A percentile compares a stretch with the other conserved stretches of the same genome.
Conservation (phyloP, 768 basidiomycete species). For the Rhodotorula babjevae region DNA sequence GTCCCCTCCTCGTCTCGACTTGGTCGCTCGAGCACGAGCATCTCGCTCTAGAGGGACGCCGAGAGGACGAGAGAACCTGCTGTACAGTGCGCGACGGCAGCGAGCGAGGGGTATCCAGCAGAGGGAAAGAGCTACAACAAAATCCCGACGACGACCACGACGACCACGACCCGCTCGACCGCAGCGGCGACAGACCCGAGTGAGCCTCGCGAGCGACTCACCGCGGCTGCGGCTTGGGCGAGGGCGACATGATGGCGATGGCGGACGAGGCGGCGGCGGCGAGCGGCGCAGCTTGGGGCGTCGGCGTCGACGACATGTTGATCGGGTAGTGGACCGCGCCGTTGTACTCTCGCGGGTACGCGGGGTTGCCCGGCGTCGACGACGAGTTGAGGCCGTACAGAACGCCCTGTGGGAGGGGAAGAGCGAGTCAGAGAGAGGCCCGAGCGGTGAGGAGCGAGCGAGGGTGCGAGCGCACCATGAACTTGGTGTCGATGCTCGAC, state of each 20-base stretch:
- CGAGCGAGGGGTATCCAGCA: not conserved
- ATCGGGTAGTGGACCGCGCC: conserved; percentile 37
- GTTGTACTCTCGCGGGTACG: conserved; percentile 31
- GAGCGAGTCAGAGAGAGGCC: not conserved
- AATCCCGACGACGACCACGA: not conserved
- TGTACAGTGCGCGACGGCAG: not conserved
- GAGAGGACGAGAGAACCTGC: not conserved
- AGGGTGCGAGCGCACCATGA: conserved; percentile 26
- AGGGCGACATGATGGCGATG: conserved; percentile 34
- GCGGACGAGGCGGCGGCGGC: conserved; percentile 27
- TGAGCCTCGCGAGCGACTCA: not conserved
- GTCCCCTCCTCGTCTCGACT: too few relatives aligned
- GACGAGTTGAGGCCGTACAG: conserved; percentile 38
- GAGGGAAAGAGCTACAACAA: not conserved
- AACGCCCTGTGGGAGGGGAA: conserved; percentile 17
- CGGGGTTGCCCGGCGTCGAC: conserved; percentile 1
- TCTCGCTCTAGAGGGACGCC: too few relatives aligned
- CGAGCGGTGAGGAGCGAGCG: not conserved
- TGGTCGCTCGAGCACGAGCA: too few relatives aligned
- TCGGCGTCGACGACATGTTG: conserved; percentile 11
- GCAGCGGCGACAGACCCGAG: too few relatives aligned
- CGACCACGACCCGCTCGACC: not conserved
- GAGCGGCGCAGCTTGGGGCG: conserved; percentile 16
- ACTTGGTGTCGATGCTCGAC: conserved; percentile 70
- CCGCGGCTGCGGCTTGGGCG: conserved; percentile 11